Evolutionary conservation across 2,329 filamentous ascomycete genomes (phyloP).

Genomic region (Pseudogymnoascus destructans): DNA sequence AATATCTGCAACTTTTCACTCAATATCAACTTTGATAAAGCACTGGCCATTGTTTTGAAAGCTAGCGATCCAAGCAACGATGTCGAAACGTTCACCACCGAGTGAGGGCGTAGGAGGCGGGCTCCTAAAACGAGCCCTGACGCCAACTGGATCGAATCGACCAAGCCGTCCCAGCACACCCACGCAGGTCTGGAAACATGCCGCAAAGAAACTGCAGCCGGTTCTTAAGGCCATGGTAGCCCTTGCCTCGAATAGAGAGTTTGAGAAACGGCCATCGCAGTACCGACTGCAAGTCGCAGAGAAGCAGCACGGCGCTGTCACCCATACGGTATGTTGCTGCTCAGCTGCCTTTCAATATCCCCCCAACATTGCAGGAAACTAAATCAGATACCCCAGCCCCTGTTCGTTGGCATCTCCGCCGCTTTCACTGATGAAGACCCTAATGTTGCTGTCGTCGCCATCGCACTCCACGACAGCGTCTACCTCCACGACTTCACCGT

Average conservation of each 20-base stretch:
- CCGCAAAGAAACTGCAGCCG: not conserved
- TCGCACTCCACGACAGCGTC: constrained; percentile 60
- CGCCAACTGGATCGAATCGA: not conserved
- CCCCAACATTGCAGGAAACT: not conserved
- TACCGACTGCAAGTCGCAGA: not conserved
- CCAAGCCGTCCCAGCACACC: not conserved
- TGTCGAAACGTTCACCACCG: not conserved
- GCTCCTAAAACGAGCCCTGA: not conserved
- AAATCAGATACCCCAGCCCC: constrained; percentile 30
- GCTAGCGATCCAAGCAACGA: not conserved
- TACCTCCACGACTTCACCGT: constrained; percentile 64
- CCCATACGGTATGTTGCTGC: not conserved
- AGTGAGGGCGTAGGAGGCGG: not conserved
- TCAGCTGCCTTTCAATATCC: not conserved
- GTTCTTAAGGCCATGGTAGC: constrained; percentile 5
- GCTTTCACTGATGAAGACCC: constrained; percentile 35
- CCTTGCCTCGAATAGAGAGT: not conserved
- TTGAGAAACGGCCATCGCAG: not conserved
- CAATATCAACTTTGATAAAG: not conserved
- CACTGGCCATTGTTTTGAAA: not conserved
- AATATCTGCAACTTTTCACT: not conserved
- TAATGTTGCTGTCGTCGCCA: constrained; percentile 41
- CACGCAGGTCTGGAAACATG: not conserved
- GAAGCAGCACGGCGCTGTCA: not conserved
- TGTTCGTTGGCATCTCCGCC: constrained; percentile 51